phyloP scores from a whole-genome alignment of 306 rosid genomes.

The Phaseolus lunatus region DNA sequence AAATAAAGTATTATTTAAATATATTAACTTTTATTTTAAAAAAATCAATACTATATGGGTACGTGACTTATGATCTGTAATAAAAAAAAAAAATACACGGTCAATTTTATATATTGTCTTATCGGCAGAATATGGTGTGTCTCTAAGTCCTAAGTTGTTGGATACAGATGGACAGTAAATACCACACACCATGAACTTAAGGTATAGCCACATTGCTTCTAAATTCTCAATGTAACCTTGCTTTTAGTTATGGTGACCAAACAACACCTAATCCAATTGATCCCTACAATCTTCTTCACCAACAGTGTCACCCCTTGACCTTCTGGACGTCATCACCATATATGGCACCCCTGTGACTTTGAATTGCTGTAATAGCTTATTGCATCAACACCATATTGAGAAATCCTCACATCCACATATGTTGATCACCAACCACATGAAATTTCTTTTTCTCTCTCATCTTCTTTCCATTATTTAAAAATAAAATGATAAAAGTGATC shows the following conservation, averaged over 20 bases:
- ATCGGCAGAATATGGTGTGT: not conserved
- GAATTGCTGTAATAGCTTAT: conserved; percentile 10
- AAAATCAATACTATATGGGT: not conserved
- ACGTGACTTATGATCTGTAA: not conserved
- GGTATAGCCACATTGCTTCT: not conserved
- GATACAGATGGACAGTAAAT: not conserved
- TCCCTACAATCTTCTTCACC: conserved; percentile 10
- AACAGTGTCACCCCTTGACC: not conserved
- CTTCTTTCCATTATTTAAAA: not conserved
- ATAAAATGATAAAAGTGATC: conserved; percentile 32
- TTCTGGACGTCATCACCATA: not conserved
- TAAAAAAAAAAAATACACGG: too few species aligned
- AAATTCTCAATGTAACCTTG: not conserved
- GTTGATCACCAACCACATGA: conserved; percentile 71
- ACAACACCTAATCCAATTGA: conserved; percentile 45
- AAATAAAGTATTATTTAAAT: too few species aligned
- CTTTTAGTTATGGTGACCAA: conserved; percentile 41
- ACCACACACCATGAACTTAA: not conserved
- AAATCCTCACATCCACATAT: conserved; percentile 39
- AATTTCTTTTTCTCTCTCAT: conserved; percentile 15
- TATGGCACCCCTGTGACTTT: not conserved
- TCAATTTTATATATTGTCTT: not conserved
- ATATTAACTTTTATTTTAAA: too few species aligned
- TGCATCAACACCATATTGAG: conserved; percentile 5
- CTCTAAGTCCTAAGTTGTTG: conserved; percentile 12